These are phyloP conservation scores for Vigna unguiculata DNA, from an alignment of 306 rosid species.

Conservation along the genomic window DNA sequence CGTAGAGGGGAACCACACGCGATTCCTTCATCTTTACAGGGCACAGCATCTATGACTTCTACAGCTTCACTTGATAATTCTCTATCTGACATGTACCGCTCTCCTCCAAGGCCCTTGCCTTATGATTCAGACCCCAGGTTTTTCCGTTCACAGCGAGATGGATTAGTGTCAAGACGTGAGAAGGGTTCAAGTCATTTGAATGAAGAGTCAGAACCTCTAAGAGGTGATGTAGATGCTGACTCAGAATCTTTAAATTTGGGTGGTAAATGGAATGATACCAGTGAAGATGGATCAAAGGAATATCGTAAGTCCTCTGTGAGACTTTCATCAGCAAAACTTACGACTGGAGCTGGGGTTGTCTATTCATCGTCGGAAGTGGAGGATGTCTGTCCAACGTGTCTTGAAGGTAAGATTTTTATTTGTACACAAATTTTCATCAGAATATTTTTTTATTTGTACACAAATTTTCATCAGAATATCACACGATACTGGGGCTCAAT, in stretches of 20 bases:
- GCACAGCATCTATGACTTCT: conserved; percentile 74
- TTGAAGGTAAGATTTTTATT: conserved; percentile 67
- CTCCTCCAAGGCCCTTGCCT: conserved; percentile 99
- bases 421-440: conserved; percentile 1
- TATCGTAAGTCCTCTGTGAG: conserved; percentile 65
- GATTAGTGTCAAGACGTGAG: conserved; percentile 81
- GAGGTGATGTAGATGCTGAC: conserved; percentile 73
- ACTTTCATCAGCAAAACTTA: conserved; percentile 69
- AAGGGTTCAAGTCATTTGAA: conserved; percentile 91
- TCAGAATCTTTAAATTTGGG: conserved; percentile 61
- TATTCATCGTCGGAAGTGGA: conserved; percentile 86
- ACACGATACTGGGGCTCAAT: neutral
- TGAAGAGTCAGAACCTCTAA: conserved; percentile 91
- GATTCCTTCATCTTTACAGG: conserved; percentile 77
- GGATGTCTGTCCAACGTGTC: conserved; percentile 98
- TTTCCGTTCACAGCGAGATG: conserved; percentile 78
- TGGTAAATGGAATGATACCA: conserved; percentile 73
- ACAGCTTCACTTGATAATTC: conserved; percentile 82
- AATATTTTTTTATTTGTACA: neutral
- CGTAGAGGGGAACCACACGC: conserved; percentile 82
- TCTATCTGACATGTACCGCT: conserved; percentile 83
- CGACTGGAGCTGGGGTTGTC: conserved; percentile 53
- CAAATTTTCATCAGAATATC: conserved; percentile 17
- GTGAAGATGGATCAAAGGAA: conserved; percentile 82
- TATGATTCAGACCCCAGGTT: conserved; percentile 90